Evolutionary conservation across 148 eudicot species (phyloP), one percentile per base, ranked within the genome.

Genomic region (Silene conica): DNA sequence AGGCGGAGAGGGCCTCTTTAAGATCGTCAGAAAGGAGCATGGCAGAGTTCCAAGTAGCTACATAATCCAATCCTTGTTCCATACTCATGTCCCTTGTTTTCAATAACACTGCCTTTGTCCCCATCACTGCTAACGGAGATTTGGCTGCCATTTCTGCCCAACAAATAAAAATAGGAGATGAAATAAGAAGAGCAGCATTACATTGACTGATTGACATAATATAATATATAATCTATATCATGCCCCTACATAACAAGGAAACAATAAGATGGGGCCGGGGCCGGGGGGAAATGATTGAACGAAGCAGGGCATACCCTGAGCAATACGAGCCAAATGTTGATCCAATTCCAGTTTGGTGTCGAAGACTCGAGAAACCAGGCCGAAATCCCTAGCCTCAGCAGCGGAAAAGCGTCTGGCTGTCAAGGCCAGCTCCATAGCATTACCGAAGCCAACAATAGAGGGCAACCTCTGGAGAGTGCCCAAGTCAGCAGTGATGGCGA

Each of bases 401-500:
- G 81, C 97, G 4, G 86, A 80, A 78, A 95, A 87, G 68, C 78
- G 84, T 73, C 99, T 73, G 11, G 82, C 97, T 41, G 91, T 90
- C 73, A 95, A 80, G 0, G 99, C 90, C 82, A 95, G 59, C 77
- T 95, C 99, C 86, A 92, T 83, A 0, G 99, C 97, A 38, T 84
- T 92, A 0, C 90, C 99, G 59, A 77, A 86, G 19, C 99, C 97
- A 0, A 95, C 92, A 31, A 95, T 86, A 0, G 25, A 59, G 4
- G 99, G 99, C 60, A 95, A 72, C 87, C 99, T 85, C 97, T 95
- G 99, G 15, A 95, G 87, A 11, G 99, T 83, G 56, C 99, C 99
- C 7, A 95, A 78, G 89, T 95, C 99, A 12, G 99, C 97, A 21
- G 89, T 77, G 48, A 95, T 85, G 14, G 81, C 99, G 81, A 95